Evolutionary conservation across 768 basidiomycete species (phyloP).

Genomic region (Fistulinella prunicolor): DNA sequence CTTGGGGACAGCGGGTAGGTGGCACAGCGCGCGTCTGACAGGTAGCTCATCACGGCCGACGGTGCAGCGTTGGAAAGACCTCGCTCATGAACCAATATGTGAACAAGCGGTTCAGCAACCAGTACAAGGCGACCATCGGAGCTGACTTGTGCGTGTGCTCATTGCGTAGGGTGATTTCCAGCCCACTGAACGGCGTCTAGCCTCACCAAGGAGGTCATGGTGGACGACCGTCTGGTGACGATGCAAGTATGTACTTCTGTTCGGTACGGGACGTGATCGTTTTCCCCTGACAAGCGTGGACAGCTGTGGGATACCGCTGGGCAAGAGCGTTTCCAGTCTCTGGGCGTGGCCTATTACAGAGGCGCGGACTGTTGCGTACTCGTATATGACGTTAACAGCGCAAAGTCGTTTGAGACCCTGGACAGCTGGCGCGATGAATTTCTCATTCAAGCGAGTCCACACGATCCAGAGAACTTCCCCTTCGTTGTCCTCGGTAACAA

Average conservation of each 20-base stretch:
- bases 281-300: conserved; percentile 2
- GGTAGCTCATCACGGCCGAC: conserved; percentile 7
- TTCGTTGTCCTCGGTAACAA: conserved; percentile 99
- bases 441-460: conserved; percentile 96
- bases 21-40: conserved; percentile 1
- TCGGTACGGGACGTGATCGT: neutral
- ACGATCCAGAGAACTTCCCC: conserved; percentile 99
- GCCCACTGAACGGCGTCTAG: conserved; percentile 37
- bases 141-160: conserved; percentile 80
- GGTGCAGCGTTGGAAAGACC: conserved; percentile 90
- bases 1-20: conserved; percentile 94
- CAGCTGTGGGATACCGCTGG: conserved; percentile 99
- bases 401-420: conserved; percentile 97
- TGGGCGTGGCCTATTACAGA: conserved; percentile 98
- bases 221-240: conserved; percentile 95
- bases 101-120: conserved; percentile 98
- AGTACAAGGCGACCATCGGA: conserved; percentile 99
- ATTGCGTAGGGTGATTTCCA: conserved; percentile 5
- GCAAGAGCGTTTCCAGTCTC: conserved; percentile 98
- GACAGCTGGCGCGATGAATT: conserved; percentile 99
- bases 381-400: conserved; percentile 98
- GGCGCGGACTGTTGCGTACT: conserved; percentile 99
- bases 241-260: conserved; percentile 74
- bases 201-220: conserved; percentile 97
- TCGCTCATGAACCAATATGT: conserved; percentile 99